These are phyloP conservation scores for Pneumocystis jirovecii DNA, from an alignment of 1,139 yeast genomes.

Conservation along the genomic window DNA sequence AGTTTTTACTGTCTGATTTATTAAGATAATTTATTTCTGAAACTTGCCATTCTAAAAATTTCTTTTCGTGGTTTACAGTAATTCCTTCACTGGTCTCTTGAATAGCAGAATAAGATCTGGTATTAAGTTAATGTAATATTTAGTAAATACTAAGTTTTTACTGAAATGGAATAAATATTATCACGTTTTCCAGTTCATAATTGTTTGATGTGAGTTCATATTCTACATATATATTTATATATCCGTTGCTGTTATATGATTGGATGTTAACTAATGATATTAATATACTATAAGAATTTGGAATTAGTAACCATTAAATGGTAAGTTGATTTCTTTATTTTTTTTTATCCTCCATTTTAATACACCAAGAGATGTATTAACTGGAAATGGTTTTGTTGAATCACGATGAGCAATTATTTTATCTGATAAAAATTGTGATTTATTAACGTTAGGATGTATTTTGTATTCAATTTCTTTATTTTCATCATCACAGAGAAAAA, in stretches of 20 bases:
- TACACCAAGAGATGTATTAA: not conserved
- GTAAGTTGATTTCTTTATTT: not conserved
- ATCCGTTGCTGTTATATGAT: not conserved
- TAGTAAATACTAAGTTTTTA: not conserved
- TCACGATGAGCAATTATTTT: constrained; percentile 3
- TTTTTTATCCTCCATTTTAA: not conserved
- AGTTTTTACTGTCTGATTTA: not conserved
- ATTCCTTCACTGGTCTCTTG: not conserved
- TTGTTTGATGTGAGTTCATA: not conserved
- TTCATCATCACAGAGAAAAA: not conserved
- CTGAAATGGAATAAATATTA: not conserved
- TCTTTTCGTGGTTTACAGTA: not conserved
- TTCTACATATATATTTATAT: not conserved
- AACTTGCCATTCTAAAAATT: not conserved
- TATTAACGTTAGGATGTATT: constrained; percentile 4
- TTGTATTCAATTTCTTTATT: not conserved
- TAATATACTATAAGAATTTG: not conserved
- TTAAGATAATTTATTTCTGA: not conserved
- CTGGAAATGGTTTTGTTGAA: constrained; percentile 2
- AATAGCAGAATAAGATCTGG: not conserved
- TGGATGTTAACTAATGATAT: not conserved
- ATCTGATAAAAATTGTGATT: not conserved
- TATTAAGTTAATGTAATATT: not conserved
- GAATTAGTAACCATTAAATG: not conserved
- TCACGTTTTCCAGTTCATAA: not conserved